Evolutionary conservation across 345 rosid genomes (phyloP).

Genomic region (Heritiera fomes): DNA sequence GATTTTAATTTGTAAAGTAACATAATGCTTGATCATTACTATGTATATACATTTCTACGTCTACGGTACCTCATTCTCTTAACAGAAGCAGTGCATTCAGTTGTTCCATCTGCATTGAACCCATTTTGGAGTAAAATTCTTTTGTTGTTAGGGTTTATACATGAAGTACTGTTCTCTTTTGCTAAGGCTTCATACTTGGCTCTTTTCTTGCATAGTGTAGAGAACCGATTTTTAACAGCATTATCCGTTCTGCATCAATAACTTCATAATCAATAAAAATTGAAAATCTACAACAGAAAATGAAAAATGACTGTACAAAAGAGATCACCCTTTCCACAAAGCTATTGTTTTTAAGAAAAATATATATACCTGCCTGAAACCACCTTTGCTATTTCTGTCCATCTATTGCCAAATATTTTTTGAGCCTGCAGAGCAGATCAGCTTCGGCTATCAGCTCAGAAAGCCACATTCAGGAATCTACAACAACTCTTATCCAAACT

Average conservation of each 20-base stretch:
- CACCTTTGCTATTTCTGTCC: slow-evolving; percentile 99
- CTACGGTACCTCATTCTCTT: slow-evolving; percentile 58
- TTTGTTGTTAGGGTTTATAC: slow-evolving; percentile 65
- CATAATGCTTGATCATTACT: neutral
- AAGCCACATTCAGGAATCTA: slow-evolving; percentile 13
- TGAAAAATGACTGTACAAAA: slow-evolving; percentile 4
- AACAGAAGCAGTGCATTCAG: slow-evolving; percentile 42
- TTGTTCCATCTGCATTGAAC: slow-evolving; percentile 40
- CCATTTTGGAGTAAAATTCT: slow-evolving; percentile 55
- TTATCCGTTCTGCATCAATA: slow-evolving; percentile 81
- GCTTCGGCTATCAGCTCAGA: slow-evolving; percentile 22
- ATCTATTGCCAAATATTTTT: slow-evolving; percentile 87
- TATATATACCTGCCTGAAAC: slow-evolving; percentile 89
- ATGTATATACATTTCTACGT: neutral
- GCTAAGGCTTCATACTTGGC: slow-evolving; percentile 91
- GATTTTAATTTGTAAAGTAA: neutral
- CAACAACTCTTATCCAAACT: slow-evolving; percentile 18
- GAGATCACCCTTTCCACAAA: neutral
- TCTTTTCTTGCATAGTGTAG: slow-evolving; percentile 97
- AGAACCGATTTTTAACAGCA: slow-evolving; percentile 94
- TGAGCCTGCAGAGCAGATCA: slow-evolving; percentile 77
- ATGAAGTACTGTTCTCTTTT: slow-evolving; percentile 62
- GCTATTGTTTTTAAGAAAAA: neutral
- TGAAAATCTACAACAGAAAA: neutral
- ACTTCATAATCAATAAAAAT: slow-evolving; percentile 5